phyloP scores from a whole-genome alignment of 2,329 filamentous ascomycete genomes.

The Fusarium ambrosium region DNA sequence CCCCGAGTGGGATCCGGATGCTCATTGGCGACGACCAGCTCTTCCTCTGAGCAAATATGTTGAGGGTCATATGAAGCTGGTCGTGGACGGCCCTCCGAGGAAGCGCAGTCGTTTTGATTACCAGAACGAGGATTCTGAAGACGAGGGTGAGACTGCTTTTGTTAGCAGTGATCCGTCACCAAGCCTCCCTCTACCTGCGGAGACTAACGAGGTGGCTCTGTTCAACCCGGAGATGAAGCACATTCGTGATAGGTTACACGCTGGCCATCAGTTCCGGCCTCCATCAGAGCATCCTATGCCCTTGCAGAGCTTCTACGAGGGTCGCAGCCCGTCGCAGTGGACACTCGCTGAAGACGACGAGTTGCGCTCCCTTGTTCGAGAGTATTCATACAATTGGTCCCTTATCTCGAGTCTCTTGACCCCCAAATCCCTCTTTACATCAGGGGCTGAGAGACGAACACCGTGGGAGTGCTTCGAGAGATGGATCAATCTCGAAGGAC shows the following conservation, averaged over 20 bases:
- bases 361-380: constrained; percentile 84
- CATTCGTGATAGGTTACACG: constrained; percentile 90
- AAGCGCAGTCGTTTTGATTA: constrained; percentile 90
- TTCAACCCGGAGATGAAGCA: constrained; percentile 92
- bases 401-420: constrained; percentile 87
- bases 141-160: constrained; percentile 69
- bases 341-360: constrained; percentile 91
- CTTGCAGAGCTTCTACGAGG: constrained; percentile 89
- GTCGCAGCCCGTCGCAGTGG: constrained; percentile 90
- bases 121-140: constrained; percentile 77
- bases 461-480: constrained; percentile 99
- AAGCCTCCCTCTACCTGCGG: constrained; percentile 70
- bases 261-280: constrained; percentile 91
- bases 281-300: constrained; percentile 95
- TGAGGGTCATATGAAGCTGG: constrained; percentile 81
- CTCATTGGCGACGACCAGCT: constrained; percentile 80
- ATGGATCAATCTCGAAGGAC: constrained; percentile 91
- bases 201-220: constrained; percentile 83
- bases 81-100: constrained; percentile 72
- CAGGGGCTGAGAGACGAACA: constrained; percentile 88
- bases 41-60: constrained; percentile 90
- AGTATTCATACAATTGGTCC: constrained; percentile 98
- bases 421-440: constrained; percentile 81
- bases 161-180: constrained; percentile 65
- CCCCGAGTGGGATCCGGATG: constrained; percentile 75